Evolutionary conservation across 2,329 filamentous ascomycete species (phyloP).

Genomic region (Ilyonectria sp.): DNA sequence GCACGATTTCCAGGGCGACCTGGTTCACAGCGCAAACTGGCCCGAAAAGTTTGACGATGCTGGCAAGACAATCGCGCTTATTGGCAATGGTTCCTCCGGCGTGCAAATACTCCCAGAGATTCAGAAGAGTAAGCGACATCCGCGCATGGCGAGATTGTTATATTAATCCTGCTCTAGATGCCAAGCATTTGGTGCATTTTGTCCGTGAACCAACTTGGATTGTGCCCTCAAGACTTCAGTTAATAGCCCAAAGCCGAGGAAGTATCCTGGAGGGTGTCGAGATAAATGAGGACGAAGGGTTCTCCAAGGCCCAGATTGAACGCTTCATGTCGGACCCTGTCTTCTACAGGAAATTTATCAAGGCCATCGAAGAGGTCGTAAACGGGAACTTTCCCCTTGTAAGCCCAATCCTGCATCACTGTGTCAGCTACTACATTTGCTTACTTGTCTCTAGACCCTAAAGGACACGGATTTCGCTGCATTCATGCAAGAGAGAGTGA

Average conservation of each 20-base stretch:
- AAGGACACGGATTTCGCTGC: conserved; percentile 22
- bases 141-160: not conserved
- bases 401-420: too few relatives aligned
- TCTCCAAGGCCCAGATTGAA: conserved; percentile 14
- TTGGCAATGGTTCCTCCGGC: conserved; percentile 32
- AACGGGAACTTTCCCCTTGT: conserved; percentile 23
- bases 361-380: conserved; percentile 19
- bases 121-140: conserved; percentile 5
- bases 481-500: conserved; percentile 16
- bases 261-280: conserved; percentile 17
- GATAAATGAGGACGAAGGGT: conserved; percentile 13
- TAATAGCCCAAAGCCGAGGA: conserved; percentile 3
- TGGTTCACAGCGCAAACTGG: conserved; percentile 31
- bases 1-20: conserved; percentile 20
- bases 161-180: not conserved
- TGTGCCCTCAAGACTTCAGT: conserved; percentile 16
- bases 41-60: not conserved
- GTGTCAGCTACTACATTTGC: not conserved
- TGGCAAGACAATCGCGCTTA: conserved; percentile 21
- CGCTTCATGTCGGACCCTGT: conserved; percentile 22
- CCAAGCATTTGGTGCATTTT: conserved; percentile 17
- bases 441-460: conserved; percentile 5
- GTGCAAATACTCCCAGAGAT: conserved; percentile 31
- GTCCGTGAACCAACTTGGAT: conserved; percentile 27
- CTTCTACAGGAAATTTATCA: conserved; percentile 19